These are phyloP conservation scores for Pouteria glomerata DNA, from an alignment of 148 eudicot species.

Conservation along the genomic window DNA sequence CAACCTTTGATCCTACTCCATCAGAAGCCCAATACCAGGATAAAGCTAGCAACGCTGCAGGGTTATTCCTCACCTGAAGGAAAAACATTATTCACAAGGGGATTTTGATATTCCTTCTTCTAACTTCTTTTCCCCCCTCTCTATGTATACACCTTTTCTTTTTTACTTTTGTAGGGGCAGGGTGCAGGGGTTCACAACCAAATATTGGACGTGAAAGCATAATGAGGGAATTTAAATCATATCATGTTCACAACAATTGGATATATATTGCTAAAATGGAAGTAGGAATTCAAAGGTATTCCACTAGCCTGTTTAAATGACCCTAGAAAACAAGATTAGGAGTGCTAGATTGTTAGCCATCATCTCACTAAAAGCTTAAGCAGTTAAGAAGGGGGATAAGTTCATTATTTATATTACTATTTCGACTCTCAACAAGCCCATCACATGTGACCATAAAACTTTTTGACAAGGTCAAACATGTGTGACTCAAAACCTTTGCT, in stretches of 20 bases:
- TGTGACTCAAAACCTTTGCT: no score
- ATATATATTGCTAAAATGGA: not conserved
- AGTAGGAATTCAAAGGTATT: not conserved
- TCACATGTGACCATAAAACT: no score
- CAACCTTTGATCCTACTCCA: constrained; percentile 98
- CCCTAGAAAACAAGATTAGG: not conserved
- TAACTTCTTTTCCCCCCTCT: not conserved
- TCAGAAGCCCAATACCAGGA: constrained; percentile 99
- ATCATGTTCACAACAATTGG: not conserved
- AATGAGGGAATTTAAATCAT: not conserved
- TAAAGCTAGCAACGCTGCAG: constrained; percentile 91
- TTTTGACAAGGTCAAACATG: no score
- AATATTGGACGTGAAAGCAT: not conserved
- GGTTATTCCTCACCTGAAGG: constrained; percentile 76
- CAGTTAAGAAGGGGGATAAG: no score
- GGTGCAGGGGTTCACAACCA: not conserved
- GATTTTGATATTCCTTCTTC: not conserved
- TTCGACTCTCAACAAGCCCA: no score
- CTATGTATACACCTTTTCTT: no score
- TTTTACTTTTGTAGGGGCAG: not conserved
- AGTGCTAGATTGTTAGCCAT: no score
- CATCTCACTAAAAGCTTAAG: no score
- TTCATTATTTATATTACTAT: no score
- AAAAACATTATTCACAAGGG: not conserved
- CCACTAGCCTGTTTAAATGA: not conserved